Evolutionary conservation across 164 flowering plant species (phyloP).

Genomic region (Litsea cubeba): DNA sequence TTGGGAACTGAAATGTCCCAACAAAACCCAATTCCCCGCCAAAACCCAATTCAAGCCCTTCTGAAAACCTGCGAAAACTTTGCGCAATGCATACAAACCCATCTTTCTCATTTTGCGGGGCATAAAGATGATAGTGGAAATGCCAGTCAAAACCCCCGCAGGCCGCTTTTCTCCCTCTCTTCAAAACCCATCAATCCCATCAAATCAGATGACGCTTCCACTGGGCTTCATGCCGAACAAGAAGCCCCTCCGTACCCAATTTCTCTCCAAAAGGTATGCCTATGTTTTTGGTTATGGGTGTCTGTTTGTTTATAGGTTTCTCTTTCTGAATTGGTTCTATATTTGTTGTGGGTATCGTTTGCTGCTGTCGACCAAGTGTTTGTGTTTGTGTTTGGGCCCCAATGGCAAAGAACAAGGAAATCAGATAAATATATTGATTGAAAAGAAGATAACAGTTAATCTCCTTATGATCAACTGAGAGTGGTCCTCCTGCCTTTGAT

Average conservation of each 20-base stretch:
- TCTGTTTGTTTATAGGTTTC: too few species aligned
- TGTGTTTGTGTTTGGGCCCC: not conserved
- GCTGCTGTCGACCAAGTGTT: not conserved
- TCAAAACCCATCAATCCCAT: conserved; percentile 9
- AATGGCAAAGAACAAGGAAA: not conserved
- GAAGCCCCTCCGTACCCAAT: not conserved
- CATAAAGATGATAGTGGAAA: conserved; percentile 4
- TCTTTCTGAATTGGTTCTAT: too few species aligned
- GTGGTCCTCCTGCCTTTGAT: too few species aligned
- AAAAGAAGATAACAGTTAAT: too few species aligned
- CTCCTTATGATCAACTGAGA: too few species aligned
- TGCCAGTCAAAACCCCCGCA: not conserved
- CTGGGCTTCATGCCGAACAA: not conserved
- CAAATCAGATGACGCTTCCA: conserved; percentile 1
- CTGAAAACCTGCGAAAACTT: conserved; percentile 36
- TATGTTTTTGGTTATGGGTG: too few species aligned
- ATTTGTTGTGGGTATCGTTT: not conserved
- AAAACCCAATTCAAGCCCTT: conserved; percentile 34
- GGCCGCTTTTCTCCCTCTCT: conserved; percentile 22
- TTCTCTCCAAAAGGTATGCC: conserved; percentile 5
- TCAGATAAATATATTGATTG: too few species aligned
- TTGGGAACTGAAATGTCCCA: not conserved
- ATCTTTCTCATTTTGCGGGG: conserved; percentile 34
- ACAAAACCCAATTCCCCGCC: conserved; percentile 26
- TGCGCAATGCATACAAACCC: conserved; percentile 48